These are phyloP conservation scores for Penicillium canariense DNA, from an alignment of 495 filamentous ascomycete genomes.

Conservation along the genomic window DNA sequence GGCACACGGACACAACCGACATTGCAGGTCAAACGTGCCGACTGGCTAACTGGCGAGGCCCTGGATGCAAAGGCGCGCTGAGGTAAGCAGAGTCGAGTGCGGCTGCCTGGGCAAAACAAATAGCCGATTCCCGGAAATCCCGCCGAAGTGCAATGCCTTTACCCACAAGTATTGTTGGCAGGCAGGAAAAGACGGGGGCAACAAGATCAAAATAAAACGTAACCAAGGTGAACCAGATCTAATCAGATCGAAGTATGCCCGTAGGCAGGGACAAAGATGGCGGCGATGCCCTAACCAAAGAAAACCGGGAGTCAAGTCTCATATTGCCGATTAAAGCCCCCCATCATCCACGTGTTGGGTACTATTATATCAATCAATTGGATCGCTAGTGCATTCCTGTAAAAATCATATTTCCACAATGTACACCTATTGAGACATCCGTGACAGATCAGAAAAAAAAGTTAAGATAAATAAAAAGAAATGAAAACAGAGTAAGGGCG, in stretches of 20 bases:
- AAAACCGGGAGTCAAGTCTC: background rate
- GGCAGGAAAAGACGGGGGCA: too few relatives aligned
- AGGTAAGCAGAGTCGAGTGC: too few relatives aligned
- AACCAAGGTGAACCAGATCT: constrained; percentile 2
- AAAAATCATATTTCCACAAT: constrained; percentile 42
- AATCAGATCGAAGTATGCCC: background rate
- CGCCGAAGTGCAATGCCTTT: background rate
- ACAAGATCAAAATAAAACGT: too few relatives aligned
- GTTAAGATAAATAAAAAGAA: constrained; percentile 16
- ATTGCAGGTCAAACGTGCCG: too few relatives aligned
- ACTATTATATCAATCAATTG: constrained; percentile 16
- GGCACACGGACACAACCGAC: too few relatives aligned
- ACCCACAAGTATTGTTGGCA: background rate
- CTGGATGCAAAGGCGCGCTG: too few relatives aligned
- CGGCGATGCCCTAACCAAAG: background rate
- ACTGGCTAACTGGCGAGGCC: too few relatives aligned
- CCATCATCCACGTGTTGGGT: background rate
- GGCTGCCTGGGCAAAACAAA: constrained; percentile 5
- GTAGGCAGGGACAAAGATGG: background rate
- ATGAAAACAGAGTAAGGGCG: constrained; percentile 22
- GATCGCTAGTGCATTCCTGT: constrained; percentile 29
- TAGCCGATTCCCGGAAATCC: constrained; percentile 5
- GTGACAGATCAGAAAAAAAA: constrained; percentile 28
- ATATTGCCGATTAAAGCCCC: constrained; percentile 2
- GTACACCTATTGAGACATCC: constrained; percentile 52